Evolutionary conservation across 257 asterid genomes (phyloP), one percentile per base, ranked within the genome.

Genomic region (Avicennia marina): DNA sequence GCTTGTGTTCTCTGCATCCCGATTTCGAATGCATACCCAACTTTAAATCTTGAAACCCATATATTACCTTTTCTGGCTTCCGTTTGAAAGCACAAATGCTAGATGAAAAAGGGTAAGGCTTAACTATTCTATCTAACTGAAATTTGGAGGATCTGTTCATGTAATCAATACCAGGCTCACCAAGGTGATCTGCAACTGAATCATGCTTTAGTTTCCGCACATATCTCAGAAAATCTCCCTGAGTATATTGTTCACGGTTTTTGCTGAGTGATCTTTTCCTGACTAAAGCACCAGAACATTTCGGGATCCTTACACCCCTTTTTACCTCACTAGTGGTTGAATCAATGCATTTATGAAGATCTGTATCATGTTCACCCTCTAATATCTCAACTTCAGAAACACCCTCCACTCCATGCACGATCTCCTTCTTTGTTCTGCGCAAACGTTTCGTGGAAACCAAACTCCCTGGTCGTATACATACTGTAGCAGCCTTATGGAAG

Each of bases 381-480:
- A 55, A 32, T 7, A 50, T 53, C 56, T 62, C 69, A 54, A 11
- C 47, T 56, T 51, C 58, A 27, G 26, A 20, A 6, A 29, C 60
- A 46, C 45, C 57, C 62, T 66, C 69, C 41, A 46, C 64, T 56
- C 52, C 58, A 39, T 38, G 43, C 43, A 11, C 61, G 60, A 59
- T 68, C 42, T 55, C 66, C 58, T 62, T 66, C 32, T 53, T 43
- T 31, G 16, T 43, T 33, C 73, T 63, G 52, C 40, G 1, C 31
- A 65, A 54, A 45, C 32, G 69, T 25, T 64, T 56, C 36, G 22
- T 31, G 26, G 49, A 44, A 60, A 78, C 21, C 46, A 70, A 67
- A 58, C 85, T 80, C 58, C 79, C 80, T n/a, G 53, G 77, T 7
- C 76, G 63, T 50, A 63, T 27, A 31, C 82, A 84, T 48, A 86